Base-by-base conservation (phyloP, 345 rosid species). In the Zanthoxylum bungeanum region DNA sequence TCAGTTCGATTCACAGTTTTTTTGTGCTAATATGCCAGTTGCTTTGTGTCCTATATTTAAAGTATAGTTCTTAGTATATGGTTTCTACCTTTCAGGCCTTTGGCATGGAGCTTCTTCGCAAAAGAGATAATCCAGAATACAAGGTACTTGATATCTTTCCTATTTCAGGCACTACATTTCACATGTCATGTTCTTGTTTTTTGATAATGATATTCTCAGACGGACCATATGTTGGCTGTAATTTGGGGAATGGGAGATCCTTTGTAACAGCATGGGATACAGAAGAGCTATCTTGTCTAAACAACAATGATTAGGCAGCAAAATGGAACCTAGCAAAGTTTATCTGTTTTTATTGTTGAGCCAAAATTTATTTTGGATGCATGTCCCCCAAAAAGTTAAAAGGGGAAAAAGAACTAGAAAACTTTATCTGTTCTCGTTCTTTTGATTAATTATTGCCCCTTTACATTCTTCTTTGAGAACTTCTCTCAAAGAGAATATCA, bases 51-150 rank as follows among this genome's bases (percentile, higher is more conserved):
- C 60, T 36, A 25, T 74, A 25, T 27, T 37, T 75, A 52, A 69
- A 59, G 30, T 65, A 40, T 39, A 5, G 27, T 57, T 24, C 57
- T 71, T 4, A 55, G 49, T 69, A 64, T 55, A n/a, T 46, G 17
- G 70, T 57, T 64, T 56, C 67, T 81, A 30, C 62, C 44, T 61
- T 70, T 42, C 66, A 95, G 99, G 98, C 98, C 72, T 93, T 88
- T 80, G 99, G 98, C 71, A 95, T 95, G 99, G 94, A 91, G 78
- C 99, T 95, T 82, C 91, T 95, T 53, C 91, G 93, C 36, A 91
- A 76, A 75, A 79, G 89, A 78, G 99, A 95, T 83, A 89, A 88
- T 78, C 96, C 99, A 49, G 92, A 92, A 63, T 86, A 95, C 86
- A 92, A 93, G 98, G 99, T 92, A 81, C 71, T 44, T n/a, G n/a